phyloP scores from a whole-genome alignment of 2,329 filamentous ascomycete species.

The Aspergillus viridinutans region DNA sequence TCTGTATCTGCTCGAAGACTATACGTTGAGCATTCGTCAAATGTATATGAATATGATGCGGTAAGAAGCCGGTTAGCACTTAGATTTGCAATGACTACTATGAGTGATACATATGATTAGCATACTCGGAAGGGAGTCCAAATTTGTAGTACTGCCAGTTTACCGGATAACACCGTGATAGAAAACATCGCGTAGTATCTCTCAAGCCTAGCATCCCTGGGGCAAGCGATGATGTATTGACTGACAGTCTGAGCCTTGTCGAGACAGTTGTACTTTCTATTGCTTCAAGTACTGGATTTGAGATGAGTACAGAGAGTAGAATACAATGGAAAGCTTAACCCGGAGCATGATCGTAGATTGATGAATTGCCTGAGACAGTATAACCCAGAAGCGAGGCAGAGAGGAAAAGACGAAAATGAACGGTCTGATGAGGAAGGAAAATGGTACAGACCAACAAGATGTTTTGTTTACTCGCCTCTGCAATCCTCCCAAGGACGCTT shows the following conservation, averaged over 20 bases:
- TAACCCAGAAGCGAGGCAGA: background rate
- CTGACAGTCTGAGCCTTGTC: background rate
- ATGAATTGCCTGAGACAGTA: background rate
- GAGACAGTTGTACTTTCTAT: background rate
- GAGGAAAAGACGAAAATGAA: background rate
- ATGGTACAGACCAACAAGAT: background rate
- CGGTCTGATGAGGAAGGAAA: background rate
- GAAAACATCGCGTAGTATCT: background rate
- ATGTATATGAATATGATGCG: too few relatives aligned
- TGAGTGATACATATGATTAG: too few relatives aligned
- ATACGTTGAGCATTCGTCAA: too few relatives aligned
- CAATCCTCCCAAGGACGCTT: background rate
- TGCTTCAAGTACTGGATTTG: background rate
- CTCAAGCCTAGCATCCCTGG: background rate
- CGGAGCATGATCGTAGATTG: background rate
- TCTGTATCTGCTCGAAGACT: too few relatives aligned
- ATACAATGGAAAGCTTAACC: background rate
- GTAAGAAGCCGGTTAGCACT: too few relatives aligned
- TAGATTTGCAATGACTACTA: too few relatives aligned
- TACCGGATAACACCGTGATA: background rate
- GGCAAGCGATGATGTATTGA: background rate
- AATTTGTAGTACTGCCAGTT: background rate
- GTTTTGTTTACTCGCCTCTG: background rate
- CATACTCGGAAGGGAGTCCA: too few relatives aligned
- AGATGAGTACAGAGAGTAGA: background rate